Conservation (phyloP, 257 asterid species). For the Agastache rugosa region DNA sequence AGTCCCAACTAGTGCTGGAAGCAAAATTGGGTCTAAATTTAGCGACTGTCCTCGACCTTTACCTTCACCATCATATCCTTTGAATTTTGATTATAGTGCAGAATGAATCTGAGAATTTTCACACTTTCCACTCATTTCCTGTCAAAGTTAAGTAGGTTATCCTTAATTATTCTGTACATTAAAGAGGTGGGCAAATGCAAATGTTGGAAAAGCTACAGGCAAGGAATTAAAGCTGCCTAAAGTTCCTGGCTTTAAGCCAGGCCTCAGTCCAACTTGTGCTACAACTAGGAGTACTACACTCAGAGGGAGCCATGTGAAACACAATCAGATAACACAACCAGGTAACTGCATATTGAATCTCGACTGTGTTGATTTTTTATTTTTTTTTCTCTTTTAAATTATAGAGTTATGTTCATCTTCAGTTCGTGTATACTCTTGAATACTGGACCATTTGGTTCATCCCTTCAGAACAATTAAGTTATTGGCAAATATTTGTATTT, state of each 20-base stretch:
- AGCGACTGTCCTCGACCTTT: constrained; percentile 59
- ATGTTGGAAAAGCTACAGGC: constrained; percentile 52
- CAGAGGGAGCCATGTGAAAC: constrained; percentile 49
- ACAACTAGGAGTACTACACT: constrained; percentile 48
- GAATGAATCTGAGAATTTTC: constrained; percentile 14
- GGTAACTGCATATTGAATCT: constrained; percentile 49
- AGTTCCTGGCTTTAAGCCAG: constrained; percentile 61
- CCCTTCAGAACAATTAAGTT: constrained; percentile 23
- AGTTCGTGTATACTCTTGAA: constrained; percentile 28
- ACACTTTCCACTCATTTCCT: constrained; percentile 21
- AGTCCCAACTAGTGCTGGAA: constrained; percentile 43
- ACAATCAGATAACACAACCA: constrained; percentile 60
- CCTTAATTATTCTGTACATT: constrained; percentile 70
- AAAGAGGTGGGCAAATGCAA: constrained; percentile 73
- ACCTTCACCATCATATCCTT: constrained; percentile 86
- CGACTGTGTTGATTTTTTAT: constrained; percentile 5
- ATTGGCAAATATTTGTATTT: constrained; percentile 5
- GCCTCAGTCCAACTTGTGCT: constrained; percentile 48
- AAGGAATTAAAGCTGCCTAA: constrained; percentile 68
- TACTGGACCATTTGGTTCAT: constrained; percentile 15
- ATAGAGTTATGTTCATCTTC: constrained; percentile 20
- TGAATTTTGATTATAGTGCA: constrained; percentile 26
- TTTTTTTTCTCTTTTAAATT: background rate
- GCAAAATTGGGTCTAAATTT: constrained; percentile 47
- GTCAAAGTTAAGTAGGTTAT: constrained; percentile 28